Evolutionary conservation across 495 filamentous ascomycete genomes (phyloP), one percentile per base, ranked within the genome.

Genomic region (Aspergillus coremiiformis): DNA sequence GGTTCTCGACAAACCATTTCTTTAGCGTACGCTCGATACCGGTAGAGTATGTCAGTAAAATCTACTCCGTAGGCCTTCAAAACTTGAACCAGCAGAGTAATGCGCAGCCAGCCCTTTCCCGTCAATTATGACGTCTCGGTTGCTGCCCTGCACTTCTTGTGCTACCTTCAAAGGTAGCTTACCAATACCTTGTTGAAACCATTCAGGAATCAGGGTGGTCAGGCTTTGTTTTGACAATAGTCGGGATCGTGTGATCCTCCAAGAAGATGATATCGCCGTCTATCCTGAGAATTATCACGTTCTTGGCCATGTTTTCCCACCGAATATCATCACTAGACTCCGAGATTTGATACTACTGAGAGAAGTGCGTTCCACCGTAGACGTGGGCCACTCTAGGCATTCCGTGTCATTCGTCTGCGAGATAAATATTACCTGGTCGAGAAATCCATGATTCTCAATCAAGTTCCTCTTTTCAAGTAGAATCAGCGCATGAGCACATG

Each of bases 261-360:
- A 82, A 54, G 49, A 71, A 82, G 14, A 79, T 70, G 39, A 76
- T 67, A 53, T 81, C 78, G 7, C 78, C 78, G 54, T 81, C 78
- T 22, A 82, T 80, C 55, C 76, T 77, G 49, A 81, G 67, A 50
- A 77, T 79, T 45, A 81, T 70, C 15, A 65, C 63, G 22, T 47
- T 29, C 35, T 71, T 52, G 11, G 69, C 37, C 14, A 48, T 22
- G 7, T 44, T 37, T 49, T 43, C 19, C 54, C 53, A 56, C 53
- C 69, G 12, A 59, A 57, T 60, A 3, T 54, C 48, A 8, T 51
- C 45, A 6, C 53, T 55, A 2, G 49, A 14, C 1, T 56, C 32
- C n/a, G 59, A 56, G 15, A 68, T 62, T 0, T 59, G 32, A 53
- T 72, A 72, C n/a, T n/a, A n/a, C n/a, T n/a, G 21, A 57, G 58